Evolutionary conservation across 768 basidiomycete genomes (phyloP).

Genomic region (Russula emetica): DNA sequence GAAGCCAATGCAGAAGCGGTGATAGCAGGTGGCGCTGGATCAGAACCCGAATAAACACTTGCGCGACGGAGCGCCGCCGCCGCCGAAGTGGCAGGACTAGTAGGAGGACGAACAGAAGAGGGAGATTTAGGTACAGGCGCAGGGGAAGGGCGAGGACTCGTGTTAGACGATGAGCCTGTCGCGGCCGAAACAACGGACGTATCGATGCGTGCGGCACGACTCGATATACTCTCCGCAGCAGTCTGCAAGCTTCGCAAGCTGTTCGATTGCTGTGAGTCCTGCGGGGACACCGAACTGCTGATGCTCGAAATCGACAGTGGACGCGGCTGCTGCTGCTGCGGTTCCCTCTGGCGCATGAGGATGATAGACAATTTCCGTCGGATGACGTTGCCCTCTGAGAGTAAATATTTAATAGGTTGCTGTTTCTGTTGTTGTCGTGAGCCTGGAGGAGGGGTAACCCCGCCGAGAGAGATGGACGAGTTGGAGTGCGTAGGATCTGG

Average conservation of each 20-base stretch:
- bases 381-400: constrained; percentile 20
- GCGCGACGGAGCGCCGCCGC: neutral
- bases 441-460: neutral
- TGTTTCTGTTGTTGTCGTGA: neutral
- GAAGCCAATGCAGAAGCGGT: neutral
- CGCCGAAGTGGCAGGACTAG: neutral
- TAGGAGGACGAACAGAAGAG: neutral
- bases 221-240: constrained; percentile 43
- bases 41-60: constrained; percentile 3
- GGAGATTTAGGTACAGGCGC: neutral
- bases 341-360: constrained; percentile 33
- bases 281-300: constrained; percentile 31
- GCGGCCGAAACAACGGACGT: neutral
- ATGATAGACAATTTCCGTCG: constrained; percentile 38
- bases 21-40: neutral
- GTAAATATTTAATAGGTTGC: neutral
- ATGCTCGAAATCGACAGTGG: constrained; percentile 58
- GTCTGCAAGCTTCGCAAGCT: constrained; percentile 59
- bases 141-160: neutral
- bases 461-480: constrained; percentile 24
- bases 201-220: constrained; percentile 30
- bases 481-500: constrained; percentile 25
- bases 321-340: constrained; percentile 35
- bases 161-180: neutral
- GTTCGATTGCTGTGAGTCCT: constrained; percentile 39